Base-by-base conservation (phyloP, 2,329 filamentous ascomycete species). In the Mollisia scopiformis region DNA sequence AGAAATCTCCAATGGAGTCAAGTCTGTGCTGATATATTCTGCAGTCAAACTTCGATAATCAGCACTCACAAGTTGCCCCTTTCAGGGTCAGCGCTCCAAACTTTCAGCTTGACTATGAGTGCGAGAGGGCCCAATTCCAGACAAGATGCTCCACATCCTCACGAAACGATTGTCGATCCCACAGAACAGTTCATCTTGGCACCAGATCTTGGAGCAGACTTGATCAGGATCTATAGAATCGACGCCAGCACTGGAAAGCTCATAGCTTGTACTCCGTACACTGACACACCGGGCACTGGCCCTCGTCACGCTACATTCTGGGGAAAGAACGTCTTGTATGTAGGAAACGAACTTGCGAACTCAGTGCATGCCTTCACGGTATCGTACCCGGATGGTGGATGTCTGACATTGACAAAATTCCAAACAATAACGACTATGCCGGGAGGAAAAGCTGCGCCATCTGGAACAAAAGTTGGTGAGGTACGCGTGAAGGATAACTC, bases 401-500 rank as follows among this genome's bases (percentile, higher is more conserved):
- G 83, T 59, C 71, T 87, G 19, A 62, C 69, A 0, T 80, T 87
- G 43, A 73, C 71, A 1, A 73, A 78, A 62, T 75, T 78, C 21
- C 78, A 82, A 67, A 78, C 77, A 1, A 70, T 80, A 8, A 79
- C 79, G 1, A 83, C 82, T 0, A 81, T 80, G 64, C 76, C 80
- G 6, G 72, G 66, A 31, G 79, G 78, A 30, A 74, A 73, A 57
- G 72, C 77, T 1, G 73, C 78, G 2, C 79, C 79, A 3, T 65
- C 70, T 0, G 80, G 78, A 16, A 79, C 80, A 63, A 84, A 84
- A 62, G 80, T 82, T 0, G 83, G 82, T 28, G 84, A 86, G 71
- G 76, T 87, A n/a, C 76, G 77, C 49, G 73, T 86, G 6, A 72
- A 67, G 28, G 84, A 82, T 66, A 79, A 81, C 65, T 87, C 84